Percentiles rank a stretch among this genome's conserved stretches.
These are phyloP conservation scores for Phytophthora tubulina DNA, from an alignment of 352 stramenopile genomes.

Conservation along the genomic window DNA sequence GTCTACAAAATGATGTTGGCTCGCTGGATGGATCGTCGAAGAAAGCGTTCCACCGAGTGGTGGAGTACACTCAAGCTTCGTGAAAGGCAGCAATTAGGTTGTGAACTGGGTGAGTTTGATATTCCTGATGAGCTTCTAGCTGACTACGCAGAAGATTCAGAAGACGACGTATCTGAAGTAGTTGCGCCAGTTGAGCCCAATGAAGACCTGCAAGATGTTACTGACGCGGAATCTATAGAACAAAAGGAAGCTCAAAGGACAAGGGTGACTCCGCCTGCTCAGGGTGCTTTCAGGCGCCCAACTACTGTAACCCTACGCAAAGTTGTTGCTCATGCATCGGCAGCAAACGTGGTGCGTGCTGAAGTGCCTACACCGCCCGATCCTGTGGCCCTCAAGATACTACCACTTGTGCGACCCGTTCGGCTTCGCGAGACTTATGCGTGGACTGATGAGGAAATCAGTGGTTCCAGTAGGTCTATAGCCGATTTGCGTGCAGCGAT, in stretches of 20 bases:
- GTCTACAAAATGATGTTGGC: conserved; percentile 61
- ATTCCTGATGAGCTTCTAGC: neutral
- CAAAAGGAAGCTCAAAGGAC: conserved; percentile 12
- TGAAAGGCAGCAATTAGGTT: neutral
- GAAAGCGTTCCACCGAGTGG: conserved; percentile 25
- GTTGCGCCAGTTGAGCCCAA: neutral
- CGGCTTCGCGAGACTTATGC: conserved; percentile 46
- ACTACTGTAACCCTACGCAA: conserved; percentile 9
- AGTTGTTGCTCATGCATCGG: neutral
- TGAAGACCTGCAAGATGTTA: conserved; percentile 23
- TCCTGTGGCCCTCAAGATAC: neutral
- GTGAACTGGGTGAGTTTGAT: neutral
- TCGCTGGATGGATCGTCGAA: conserved; percentile 49
- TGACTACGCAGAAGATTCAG: conserved; percentile 2
- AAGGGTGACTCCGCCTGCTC: neutral
- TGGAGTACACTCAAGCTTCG: conserved; percentile 30
- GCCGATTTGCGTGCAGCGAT: conserved; percentile 53
- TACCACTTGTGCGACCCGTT: conserved; percentile 5
- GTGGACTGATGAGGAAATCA: conserved; percentile 65
- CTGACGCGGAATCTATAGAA: conserved; percentile 30
- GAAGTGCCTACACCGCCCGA: neutral
- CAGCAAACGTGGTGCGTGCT: neutral
- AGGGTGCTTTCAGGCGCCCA: conserved; percentile 14
- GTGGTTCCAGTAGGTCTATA: conserved; percentile 52
- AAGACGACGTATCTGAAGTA: neutral